phyloP scores from a whole-genome alignment of 2,329 filamentous ascomycete species.

The Zymoseptoria brevis region DNA sequence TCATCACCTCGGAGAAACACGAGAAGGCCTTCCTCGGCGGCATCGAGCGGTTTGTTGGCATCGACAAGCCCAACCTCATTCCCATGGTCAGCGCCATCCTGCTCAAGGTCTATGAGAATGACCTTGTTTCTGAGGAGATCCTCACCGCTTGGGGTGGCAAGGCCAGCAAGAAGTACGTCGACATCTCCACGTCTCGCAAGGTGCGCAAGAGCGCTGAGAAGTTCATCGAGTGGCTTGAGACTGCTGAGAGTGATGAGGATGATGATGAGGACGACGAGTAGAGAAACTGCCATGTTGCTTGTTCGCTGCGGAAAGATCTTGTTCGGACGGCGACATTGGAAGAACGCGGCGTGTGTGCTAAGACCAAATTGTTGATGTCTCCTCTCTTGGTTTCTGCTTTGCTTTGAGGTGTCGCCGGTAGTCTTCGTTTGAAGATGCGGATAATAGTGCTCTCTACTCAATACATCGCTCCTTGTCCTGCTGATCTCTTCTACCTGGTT shows the following conservation, averaged over 20 bases:
- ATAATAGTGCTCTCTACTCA: conserved; percentile 6
- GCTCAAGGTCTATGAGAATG: conserved; percentile 81
- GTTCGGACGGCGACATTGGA: not conserved
- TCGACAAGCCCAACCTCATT: conserved; percentile 72
- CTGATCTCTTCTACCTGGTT: conserved; percentile 5
- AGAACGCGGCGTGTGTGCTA: not conserved
- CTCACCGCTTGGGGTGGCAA: conserved; percentile 87
- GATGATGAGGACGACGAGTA: conserved; percentile 20
- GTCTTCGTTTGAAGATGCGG: conserved; percentile 1
- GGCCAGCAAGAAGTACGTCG: conserved; percentile 97
- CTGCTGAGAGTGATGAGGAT: conserved; percentile 23
- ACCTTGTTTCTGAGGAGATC: conserved; percentile 80
- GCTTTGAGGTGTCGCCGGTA: not conserved
- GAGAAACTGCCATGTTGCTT: not conserved
- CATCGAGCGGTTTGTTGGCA: conserved; percentile 84
- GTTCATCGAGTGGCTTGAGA: conserved; percentile 86
- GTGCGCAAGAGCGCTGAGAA: conserved; percentile 89
- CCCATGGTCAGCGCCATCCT: conserved; percentile 76
- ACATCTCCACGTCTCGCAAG: conserved; percentile 81
- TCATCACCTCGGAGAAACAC: conserved; percentile 81
- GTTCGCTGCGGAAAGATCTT: not conserved
- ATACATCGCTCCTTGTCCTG: conserved; percentile 1
- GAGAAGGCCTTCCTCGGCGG: conserved; percentile 93
- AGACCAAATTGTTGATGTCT: conserved; percentile 9
- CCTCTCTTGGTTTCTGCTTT: conserved; percentile 5